phyloP scores from a whole-genome alignment of 495 filamentous ascomycete species.

The Penicillium canariense region DNA sequence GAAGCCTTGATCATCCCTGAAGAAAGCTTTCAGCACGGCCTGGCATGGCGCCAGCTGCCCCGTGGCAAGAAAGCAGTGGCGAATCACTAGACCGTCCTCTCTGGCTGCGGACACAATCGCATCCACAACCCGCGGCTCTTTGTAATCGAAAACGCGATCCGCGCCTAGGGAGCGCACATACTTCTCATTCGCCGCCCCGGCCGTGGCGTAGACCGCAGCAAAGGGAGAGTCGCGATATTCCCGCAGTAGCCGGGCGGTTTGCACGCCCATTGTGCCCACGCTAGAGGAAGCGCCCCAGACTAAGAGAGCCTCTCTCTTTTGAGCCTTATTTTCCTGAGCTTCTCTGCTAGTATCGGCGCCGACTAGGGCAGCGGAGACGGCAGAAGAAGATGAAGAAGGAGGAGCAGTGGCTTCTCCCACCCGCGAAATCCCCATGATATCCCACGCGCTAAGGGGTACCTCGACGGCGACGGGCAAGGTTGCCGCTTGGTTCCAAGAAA shows the following conservation, averaged over 20 bases:
- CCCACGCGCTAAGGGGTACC: conserved; percentile 33
- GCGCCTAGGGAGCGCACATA: conserved; percentile 49
- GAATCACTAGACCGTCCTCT: conserved; percentile 38
- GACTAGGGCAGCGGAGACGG: background rate
- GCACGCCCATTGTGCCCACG: conserved; percentile 45
- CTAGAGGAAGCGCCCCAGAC: conserved; percentile 51
- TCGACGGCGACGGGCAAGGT: conserved; percentile 42
- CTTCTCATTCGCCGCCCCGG: conserved; percentile 41
- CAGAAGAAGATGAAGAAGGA: too few relatives aligned
- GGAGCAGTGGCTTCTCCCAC: conserved; percentile 15
- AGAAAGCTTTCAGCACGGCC: conserved; percentile 37
- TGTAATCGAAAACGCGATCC: conserved; percentile 49
- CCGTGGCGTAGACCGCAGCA: conserved; percentile 45
- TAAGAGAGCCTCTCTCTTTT: conserved; percentile 33
- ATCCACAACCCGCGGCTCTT: conserved; percentile 41
- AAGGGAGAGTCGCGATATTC: conserved; percentile 31
- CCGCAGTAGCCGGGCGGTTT: conserved; percentile 37
- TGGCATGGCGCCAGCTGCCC: conserved; percentile 33
- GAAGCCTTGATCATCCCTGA: conserved; percentile 18
- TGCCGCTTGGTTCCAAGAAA: conserved; percentile 45
- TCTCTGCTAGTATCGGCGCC: background rate
- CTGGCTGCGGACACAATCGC: conserved; percentile 41
- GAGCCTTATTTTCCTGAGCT: background rate
- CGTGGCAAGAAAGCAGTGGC: conserved; percentile 41
- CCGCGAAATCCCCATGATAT: conserved; percentile 29